These are phyloP conservation scores for Podaxis rugospora DNA, from an alignment of 768 basidiomycete genomes.

Conservation along the genomic window DNA sequence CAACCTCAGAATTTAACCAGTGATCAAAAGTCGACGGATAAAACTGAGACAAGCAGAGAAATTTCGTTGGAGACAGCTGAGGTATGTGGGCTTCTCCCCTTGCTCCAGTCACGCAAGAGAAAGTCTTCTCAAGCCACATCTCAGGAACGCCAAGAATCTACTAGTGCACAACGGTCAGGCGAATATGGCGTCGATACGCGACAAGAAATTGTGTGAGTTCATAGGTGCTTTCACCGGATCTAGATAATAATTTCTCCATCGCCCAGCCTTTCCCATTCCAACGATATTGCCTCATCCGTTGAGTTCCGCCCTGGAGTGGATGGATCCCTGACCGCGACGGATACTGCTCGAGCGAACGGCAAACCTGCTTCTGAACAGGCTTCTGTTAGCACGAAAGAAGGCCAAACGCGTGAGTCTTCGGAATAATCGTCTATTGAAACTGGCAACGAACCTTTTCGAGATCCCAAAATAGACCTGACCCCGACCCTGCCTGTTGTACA, in stretches of 20 bases:
- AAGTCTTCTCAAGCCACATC: neutral
- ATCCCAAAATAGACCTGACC: neutral
- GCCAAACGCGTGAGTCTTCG: neutral
- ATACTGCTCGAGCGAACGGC: neutral
- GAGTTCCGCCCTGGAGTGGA: neutral
- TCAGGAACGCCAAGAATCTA: neutral
- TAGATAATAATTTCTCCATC: neutral
- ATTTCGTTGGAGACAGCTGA: slow-evolving; percentile 18
- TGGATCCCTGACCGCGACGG: neutral
- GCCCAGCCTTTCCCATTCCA: neutral
- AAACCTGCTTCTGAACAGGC: neutral
- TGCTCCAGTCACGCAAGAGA: neutral
- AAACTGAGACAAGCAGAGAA: slow-evolving; percentile 25
- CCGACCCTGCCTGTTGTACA: neutral
- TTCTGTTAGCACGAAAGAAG: neutral
- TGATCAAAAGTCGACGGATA: neutral
- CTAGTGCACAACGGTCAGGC: neutral
- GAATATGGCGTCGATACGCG: neutral
- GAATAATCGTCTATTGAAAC: neutral
- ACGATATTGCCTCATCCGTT: neutral
- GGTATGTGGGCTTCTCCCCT: neutral
- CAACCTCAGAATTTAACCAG: neutral
- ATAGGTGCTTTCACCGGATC: neutral
- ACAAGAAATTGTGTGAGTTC: neutral
- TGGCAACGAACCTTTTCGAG: neutral